phyloP scores from a whole-genome alignment of 1,284 basidiomycete species.

The Somion occarium region DNA sequence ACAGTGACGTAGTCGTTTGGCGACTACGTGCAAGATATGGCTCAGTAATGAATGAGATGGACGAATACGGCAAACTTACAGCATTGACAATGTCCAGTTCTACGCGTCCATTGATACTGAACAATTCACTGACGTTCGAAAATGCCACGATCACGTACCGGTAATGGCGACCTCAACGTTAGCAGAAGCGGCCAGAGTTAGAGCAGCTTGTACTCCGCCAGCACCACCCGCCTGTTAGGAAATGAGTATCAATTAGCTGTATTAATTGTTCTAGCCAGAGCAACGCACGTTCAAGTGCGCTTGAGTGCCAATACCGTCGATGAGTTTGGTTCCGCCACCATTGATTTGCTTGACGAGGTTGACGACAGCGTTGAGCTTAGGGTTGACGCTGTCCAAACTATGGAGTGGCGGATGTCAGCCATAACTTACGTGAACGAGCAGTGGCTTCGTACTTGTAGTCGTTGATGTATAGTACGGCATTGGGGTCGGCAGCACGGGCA shows the following conservation, averaged over 20 bases:
- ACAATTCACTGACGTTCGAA: too few relatives aligned
- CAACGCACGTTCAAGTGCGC: slow-evolving; percentile 24
- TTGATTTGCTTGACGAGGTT: slow-evolving; percentile 30
- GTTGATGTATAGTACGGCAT: slow-evolving; percentile 34
- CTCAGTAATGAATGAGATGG: neutral
- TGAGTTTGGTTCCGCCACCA: slow-evolving; percentile 22
- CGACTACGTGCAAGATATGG: slow-evolving; percentile 1
- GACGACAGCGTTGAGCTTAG: slow-evolving; percentile 27
- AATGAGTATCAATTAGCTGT: too few relatives aligned
- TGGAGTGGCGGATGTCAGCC: neutral
- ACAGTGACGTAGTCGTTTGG: slow-evolving; percentile 42
- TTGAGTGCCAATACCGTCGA: slow-evolving; percentile 34
- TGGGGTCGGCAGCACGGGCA: slow-evolving; percentile 32
- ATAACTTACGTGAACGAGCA: neutral
- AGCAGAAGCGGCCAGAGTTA: slow-evolving; percentile 31
- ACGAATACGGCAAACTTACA: slow-evolving; percentile 9
- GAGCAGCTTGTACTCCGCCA: slow-evolving; percentile 33
- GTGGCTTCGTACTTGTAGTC: slow-evolving; percentile 26
- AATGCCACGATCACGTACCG: slow-evolving; percentile 15
- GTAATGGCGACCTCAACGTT: slow-evolving; percentile 44
- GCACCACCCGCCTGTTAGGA: slow-evolving; percentile 29
- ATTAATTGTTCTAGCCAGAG: neutral
- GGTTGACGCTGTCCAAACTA: slow-evolving; percentile 26
- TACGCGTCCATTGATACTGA: too few relatives aligned
- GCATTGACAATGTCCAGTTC: slow-evolving; percentile 26